Conservation (phyloP, 2,329 filamentous ascomycete genomes). For the Tothia fuscella region DNA sequence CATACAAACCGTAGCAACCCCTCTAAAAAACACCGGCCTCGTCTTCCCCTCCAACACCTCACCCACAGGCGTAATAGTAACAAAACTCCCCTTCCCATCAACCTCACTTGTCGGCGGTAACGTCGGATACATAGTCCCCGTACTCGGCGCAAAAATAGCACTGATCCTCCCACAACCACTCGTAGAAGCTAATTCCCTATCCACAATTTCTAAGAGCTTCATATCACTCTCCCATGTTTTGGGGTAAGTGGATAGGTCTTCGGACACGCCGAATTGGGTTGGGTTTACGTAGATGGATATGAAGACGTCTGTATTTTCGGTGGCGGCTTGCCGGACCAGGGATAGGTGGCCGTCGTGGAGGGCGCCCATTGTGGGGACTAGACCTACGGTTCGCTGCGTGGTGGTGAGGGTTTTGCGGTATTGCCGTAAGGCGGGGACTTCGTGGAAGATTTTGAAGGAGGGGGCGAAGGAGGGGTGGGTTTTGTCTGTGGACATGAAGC, state of each 20-base stretch:
- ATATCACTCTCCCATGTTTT: slow-evolving; percentile 77
- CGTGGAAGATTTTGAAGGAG: slow-evolving; percentile 59
- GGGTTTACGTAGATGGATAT: slow-evolving; percentile 95
- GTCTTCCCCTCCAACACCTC: slow-evolving; percentile 73
- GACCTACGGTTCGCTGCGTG: slow-evolving; percentile 58
- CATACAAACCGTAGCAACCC: slow-evolving; percentile 92
- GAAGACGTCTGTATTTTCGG: slow-evolving; percentile 74
- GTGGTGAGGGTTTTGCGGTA: slow-evolving; percentile 56
- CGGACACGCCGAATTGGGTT: slow-evolving; percentile 81
- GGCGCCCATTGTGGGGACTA: slow-evolving; percentile 96
- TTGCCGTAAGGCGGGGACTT: slow-evolving; percentile 57
- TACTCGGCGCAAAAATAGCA: slow-evolving; percentile 77
- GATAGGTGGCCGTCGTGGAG: slow-evolving; percentile 86
- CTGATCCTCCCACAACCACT: slow-evolving; percentile 50
- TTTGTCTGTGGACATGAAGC: too few species aligned
- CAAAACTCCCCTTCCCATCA: slow-evolving; percentile 72
- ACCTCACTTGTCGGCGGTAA: slow-evolving; percentile 61
- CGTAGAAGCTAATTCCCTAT: slow-evolving; percentile 52
- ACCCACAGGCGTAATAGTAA: slow-evolving; percentile 77
- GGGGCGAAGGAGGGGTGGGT: slow-evolving; percentile 11
- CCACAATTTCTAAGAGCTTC: slow-evolving; percentile 52
- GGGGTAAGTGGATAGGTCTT: slow-evolving; percentile 83
- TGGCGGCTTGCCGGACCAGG: slow-evolving; percentile 70
- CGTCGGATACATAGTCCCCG: slow-evolving; percentile 76
- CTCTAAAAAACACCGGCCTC: slow-evolving; percentile 88